Base-by-base conservation (phyloP, 305 asterid genomes). In the Fraxinus floribunda region DNA sequence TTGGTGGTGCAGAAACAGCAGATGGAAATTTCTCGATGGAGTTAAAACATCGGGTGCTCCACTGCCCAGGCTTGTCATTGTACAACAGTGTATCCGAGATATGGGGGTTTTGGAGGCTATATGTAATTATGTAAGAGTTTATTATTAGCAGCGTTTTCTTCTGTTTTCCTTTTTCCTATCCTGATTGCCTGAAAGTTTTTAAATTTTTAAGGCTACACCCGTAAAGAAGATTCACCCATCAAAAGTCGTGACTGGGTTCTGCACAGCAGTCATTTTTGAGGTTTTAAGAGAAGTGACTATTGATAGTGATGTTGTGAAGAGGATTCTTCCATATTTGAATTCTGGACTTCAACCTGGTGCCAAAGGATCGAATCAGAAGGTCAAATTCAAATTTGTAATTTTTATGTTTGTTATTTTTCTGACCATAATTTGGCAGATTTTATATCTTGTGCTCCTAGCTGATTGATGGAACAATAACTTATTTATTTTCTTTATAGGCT, bases 11-110 rank as follows among this genome's bases (percentile, higher is more conserved):
- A 96, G 99, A 77, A 96, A 94, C 83, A 90, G 88, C 79, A 91
- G 81, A 85, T 96, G 99, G 99, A 91, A 83, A 85, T 96, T 96
- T 88, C 97, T 96, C 49, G 94, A 91, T 82, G 99, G 97, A 79
- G 98, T 96, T 71, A 93, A 92, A 90, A 85, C 82, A 78, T 88
- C 93, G 55, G 98, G 99, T 85, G 98, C 98, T 71, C 93, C 93
- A 22, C 92, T 78, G 41, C 95, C 98, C 8, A 89, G 98, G 88
- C 94, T 88, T 82, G 91, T 91, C 76, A 94, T 94, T 75, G 98
- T 93, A 87, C 97, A 93, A 81, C 98, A 93, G 85, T 89, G 97
- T 64, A 79, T 89, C 41, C 89, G 92, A 80, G 95, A 96, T 89
- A 86, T 78, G 85, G 95, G 97, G 83, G 91, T 96, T 82, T 87